phyloP scores from a whole-genome alignment of 371 early-diverging fungal species.

The Fennellomyces sp. region DNA sequence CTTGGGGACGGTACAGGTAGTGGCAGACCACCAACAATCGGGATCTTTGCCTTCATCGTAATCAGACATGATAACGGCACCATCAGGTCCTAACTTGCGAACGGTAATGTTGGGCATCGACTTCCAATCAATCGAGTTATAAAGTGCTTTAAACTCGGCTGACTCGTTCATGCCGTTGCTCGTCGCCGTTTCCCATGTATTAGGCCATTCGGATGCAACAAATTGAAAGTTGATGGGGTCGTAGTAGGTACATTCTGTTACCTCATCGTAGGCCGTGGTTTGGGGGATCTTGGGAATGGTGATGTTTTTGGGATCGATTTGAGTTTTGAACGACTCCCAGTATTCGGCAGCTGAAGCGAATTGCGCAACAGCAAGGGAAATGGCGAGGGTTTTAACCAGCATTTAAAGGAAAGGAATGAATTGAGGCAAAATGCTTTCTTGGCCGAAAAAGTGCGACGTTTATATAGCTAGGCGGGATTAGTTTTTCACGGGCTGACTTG shows the following conservation, averaged over 20 bases:
- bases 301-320: constrained; percentile 29
- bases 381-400: constrained; percentile 29
- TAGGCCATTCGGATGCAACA: constrained; percentile 28
- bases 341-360: constrained; percentile 18
- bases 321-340: constrained; percentile 23
- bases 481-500: not conserved
- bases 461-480: not conserved
- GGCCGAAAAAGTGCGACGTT: not conserved
- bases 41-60: constrained; percentile 35
- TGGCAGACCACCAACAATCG: constrained; percentile 58
- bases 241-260: constrained; percentile 26
- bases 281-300: constrained; percentile 47
- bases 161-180: constrained; percentile 37
- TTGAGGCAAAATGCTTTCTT: too few relatives aligned
- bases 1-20: constrained; percentile 49
- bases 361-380: constrained; percentile 23
- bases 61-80: constrained; percentile 19
- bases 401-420: constrained; percentile 9
- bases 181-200: constrained; percentile 33
- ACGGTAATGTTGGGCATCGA: constrained; percentile 27
- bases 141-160: constrained; percentile 27
- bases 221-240: constrained; percentile 16
- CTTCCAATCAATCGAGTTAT: constrained; percentile 32
- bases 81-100: constrained; percentile 16
- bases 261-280: constrained; percentile 30